These are phyloP conservation scores for Adenanthera pavonina DNA, from an alignment of 306 rosid genomes.

Conservation along the genomic window DNA sequence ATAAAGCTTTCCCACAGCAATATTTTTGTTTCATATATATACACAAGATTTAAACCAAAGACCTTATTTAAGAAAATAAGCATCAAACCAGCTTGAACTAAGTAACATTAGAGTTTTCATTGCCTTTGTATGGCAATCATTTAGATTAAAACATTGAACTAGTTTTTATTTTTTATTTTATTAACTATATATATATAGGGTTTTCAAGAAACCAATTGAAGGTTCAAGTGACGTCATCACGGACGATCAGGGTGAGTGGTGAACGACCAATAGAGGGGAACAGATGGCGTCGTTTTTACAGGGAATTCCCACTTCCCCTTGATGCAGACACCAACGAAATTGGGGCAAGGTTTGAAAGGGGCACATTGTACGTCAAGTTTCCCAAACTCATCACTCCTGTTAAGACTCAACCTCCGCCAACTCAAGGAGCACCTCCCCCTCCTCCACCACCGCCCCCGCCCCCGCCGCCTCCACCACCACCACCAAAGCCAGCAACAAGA, in stretches of 20 bases:
- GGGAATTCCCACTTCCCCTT: conserved; percentile 42
- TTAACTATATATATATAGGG: conserved; percentile 39
- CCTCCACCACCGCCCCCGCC: neutral
- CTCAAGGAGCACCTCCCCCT: neutral
- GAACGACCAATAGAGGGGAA: conserved; percentile 37
- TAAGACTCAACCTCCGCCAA: neutral
- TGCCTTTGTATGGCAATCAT: neutral
- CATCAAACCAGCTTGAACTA: too few relatives aligned
- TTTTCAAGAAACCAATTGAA: conserved; percentile 46
- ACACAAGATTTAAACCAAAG: too few relatives aligned
- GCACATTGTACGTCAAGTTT: conserved; percentile 43
- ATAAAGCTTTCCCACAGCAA: too few relatives aligned
- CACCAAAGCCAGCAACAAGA: neutral
- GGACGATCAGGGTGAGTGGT: conserved; percentile 43
- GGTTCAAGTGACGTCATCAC: conserved; percentile 44
- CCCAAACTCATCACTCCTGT: conserved; percentile 33
- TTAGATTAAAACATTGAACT: neutral
- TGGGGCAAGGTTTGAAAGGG: conserved; percentile 49
- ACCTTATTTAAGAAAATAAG: too few relatives aligned
- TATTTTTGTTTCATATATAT: too few relatives aligned
- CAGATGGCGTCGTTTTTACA: conserved; percentile 51
- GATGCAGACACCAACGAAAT: conserved; percentile 37
- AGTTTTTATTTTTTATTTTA: neutral
- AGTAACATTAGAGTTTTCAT: too few relatives aligned
- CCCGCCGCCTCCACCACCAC: neutral